These are phyloP conservation scores for Kockovaella imperatae DNA, from an alignment of 768 basidiomycete species.

Conservation along the genomic window DNA sequence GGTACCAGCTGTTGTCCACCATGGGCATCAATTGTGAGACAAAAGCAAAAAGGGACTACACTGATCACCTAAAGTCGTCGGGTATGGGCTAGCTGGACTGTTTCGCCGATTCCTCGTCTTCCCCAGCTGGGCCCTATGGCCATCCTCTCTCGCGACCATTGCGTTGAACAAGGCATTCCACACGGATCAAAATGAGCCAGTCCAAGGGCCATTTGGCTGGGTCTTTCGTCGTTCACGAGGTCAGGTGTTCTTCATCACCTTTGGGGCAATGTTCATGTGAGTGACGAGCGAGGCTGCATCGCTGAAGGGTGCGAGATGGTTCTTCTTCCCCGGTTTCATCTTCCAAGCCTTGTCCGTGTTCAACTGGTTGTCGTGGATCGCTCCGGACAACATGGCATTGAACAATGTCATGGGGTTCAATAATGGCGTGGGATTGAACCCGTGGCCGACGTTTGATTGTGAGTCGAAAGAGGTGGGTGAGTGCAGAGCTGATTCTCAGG, in stretches of 20 bases:
- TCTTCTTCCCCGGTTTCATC: constrained; percentile 35
- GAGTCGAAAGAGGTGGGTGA: no score
- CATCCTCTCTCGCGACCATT: background rate
- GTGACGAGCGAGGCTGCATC: no score
- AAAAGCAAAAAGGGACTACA: constrained; percentile 52
- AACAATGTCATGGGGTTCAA: constrained; percentile 35
- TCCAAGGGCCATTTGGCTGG: no score
- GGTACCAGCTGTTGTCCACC: no score
- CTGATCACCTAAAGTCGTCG: constrained; percentile 79
- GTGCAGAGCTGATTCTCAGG: no score
- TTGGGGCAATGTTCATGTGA: no score
- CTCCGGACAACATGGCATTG: constrained; percentile 44
- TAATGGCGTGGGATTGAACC: constrained; percentile 44
- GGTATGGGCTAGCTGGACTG: constrained; percentile 86
- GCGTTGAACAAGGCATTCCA: constrained; percentile 53
- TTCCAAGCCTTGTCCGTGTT: constrained; percentile 25
- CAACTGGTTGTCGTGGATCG: constrained; percentile 47
- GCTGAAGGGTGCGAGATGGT: no score
- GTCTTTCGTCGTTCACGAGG: no score
- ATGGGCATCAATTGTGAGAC: constrained; percentile 8
- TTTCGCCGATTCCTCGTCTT: constrained; percentile 79
- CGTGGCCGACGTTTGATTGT: constrained; percentile 47
- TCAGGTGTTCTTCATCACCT: no score
- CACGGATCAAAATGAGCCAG: no score
- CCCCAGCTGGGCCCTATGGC: background rate